Base-by-base conservation (phyloP, 768 basidiomycete genomes). In the Amanita subjunquillea region DNA sequence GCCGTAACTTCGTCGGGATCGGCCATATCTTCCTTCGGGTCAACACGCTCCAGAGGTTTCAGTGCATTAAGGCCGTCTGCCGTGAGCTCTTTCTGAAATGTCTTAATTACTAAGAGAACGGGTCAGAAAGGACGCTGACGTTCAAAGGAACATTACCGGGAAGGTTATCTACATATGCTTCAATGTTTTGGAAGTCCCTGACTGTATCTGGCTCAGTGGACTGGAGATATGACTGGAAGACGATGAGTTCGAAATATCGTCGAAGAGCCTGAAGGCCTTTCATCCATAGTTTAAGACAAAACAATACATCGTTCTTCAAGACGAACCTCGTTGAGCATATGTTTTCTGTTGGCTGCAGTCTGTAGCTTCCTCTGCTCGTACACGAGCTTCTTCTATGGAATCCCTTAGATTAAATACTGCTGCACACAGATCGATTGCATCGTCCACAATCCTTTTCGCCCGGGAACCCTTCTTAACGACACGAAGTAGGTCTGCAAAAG, bases 1-100 rank as follows among this genome's bases (percentile, higher is more conserved):
- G 85, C 78, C 6, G 84, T 81, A 32, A 92, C 93, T 70, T 98
- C 96, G 58, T 98, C 96, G 0, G 91, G 90, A 55, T 89, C 77
- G 2, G 89, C 88, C 46, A 86, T 75, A 20, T 82, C 85, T 48
- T 84, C 78, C 39, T 77, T 71, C 2, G 77, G 65, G 42, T 84
- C 80, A 22, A 82, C 79, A 17, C 87, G 78, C 57, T 87, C 84
- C 7, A 98, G 72, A 2, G 93, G 94, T 54, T 84, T 86, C 50
- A 99, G 66, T 0, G 86, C 84, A 54, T 87, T 76, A 46, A 89
- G 65, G 3, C 85, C 85, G n/a, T 92, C 86, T 15, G 75, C 76
- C 40, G 82, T 67, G 42, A 99, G 75, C 56, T 98, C 96, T 55
- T 89, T 91, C 69, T 93, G 83, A 55, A 98, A 94, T 0, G 96